Evolutionary conservation across 345 rosid genomes (phyloP), one percentile per base, ranked within the genome.

Genomic region (Erucastrum elatum): DNA sequence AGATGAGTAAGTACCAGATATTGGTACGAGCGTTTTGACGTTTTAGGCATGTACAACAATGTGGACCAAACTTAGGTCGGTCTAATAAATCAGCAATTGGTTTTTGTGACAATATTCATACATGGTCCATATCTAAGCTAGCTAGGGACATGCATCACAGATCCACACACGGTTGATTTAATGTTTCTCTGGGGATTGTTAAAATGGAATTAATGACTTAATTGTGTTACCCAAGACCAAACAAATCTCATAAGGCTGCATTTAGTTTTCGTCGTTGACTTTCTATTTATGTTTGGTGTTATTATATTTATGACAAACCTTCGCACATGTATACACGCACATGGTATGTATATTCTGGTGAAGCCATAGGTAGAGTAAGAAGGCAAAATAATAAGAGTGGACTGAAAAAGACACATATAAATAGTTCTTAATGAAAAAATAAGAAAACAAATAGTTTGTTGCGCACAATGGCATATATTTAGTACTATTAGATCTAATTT

Each of bases 321-420:
- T 51, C 62, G 26, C 56, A 75, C 35, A 37, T 46, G 53, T 68
- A 6, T 56, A 53, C 12, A 60, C 11, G 53, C 75, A 80, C 82
- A 80, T 74, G 82, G 71, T 51, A 41, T 63, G 79, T 17, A 55
- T 74, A 68, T 46, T 68, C 58, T 68, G 59, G 63, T 87, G 87
- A 88, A 83, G 74, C 82, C 82, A 87, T 76, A 70, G 78, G 79
- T 85, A 8, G 81, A 84, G 88, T 84, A 72, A 72, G 82, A 76
- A 81, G 80, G 80, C 89, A 87, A 21, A 21, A 77, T 79, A 55
- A 55, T 41, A 37, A 15, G 12, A 51, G 63, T 67, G 53, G 78
- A 73, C 51, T 68, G 71, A 69, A 65, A 68, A 56, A n/a, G 79
- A 61, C 61, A 70, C 79, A 35, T 33, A 75, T 3, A 13, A 44